These are phyloP conservation scores for Durusdinium trenchii DNA, from an alignment of 73 alveolate genomes.

Conservation along the genomic window DNA sequence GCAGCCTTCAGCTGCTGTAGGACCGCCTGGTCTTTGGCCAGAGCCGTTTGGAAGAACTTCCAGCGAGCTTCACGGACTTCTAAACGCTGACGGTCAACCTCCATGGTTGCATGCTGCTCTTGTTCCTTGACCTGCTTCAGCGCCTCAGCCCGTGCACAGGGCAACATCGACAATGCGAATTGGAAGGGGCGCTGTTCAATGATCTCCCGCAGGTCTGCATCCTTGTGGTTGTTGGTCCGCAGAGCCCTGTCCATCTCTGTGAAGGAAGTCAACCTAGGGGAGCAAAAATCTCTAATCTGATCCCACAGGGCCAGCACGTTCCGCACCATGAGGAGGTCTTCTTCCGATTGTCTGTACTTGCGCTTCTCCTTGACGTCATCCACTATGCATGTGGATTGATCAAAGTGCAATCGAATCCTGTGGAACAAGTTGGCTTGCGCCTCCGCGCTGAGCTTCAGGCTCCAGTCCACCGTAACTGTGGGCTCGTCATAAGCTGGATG, in stretches of 20 bases:
- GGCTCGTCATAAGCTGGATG: neutral
- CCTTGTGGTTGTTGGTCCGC: neutral
- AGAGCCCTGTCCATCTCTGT: no score
- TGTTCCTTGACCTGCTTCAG: neutral
- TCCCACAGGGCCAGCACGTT: neutral
- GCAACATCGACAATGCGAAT: neutral
- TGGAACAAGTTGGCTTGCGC: neutral
- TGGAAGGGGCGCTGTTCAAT: neutral
- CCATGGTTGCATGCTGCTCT: neutral
- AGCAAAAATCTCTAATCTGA: neutral
- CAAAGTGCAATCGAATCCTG: neutral
- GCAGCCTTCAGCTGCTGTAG: no score
- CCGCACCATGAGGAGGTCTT: neutral
- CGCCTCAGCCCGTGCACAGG: neutral
- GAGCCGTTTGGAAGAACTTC: neutral
- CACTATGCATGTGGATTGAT: neutral
- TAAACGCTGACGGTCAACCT: neutral
- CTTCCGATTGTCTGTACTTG: neutral
- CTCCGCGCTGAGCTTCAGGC: neutral
- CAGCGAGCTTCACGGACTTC: neutral
- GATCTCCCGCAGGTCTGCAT: neutral
- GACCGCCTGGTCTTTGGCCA: no score
- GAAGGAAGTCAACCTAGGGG: neutral
- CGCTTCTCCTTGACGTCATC: neutral
- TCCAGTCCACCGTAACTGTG: neutral